Evolutionary conservation across 2,329 filamentous ascomycete genomes (phyloP), one percentile per base, ranked within the genome.

Genomic region (Mycosphaerella sp.): DNA sequence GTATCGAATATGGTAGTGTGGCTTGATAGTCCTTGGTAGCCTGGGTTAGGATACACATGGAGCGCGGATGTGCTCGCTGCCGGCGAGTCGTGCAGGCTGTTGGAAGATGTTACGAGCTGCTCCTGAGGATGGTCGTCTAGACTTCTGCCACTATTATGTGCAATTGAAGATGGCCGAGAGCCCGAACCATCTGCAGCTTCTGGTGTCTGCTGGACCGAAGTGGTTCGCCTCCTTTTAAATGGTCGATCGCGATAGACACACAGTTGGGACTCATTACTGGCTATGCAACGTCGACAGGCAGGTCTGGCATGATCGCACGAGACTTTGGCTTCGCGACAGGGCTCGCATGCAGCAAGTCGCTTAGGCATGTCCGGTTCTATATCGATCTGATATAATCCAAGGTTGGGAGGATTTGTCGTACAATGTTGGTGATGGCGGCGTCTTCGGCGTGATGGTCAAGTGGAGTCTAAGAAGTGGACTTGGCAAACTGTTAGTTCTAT

Each of bases 1-100:
- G 68, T 62, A 30, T 64, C 58, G 53, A 69, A 68, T 14, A 69
- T 61, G 12, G 64, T 57, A 7, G 62, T 59, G 45, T 66, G 62
- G 48, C 64, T 68, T 4, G 64, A 66, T 2, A 57, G 57, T 17
- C 66, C 66, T 7, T 66, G 57, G 37, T 63, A 68, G 3, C 65
- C 65, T 17, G 66, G 65, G 52, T 68, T 69, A 0, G 66, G 66
- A 55, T 67, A 67, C 6, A 56, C 59, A 28, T 58, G 56, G 13
- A 40, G 28, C n/a, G 49, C 50, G 36, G 45, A 30, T 46, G 36
- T 49, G 25, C 39, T 36, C 30, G 49, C 50, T 7, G 54, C 48
- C 17, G 53, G 50, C 8, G 48, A 18, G 41, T 52, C 21, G 48
- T 35, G 40, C 46, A 50, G 18, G 37, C 49, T 42, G n/a, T 39